Conservation (phyloP, 2,329 filamentous ascomycete genomes). For the Zalaria sp. region DNA sequence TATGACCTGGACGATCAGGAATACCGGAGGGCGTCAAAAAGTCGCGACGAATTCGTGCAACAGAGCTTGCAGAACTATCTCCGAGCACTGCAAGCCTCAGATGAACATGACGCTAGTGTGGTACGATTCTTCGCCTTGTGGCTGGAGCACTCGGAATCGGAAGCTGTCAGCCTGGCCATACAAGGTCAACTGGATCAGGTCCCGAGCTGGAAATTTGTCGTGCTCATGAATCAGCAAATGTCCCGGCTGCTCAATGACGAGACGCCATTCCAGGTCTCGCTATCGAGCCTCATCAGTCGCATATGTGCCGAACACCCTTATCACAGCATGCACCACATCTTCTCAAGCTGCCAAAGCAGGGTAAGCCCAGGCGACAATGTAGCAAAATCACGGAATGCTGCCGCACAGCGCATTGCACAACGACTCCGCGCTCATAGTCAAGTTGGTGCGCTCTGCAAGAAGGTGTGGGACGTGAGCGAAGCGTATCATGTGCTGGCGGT, state of each 20-base stretch:
- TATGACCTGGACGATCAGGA: constrained; percentile 82
- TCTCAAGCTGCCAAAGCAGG: constrained; percentile 53
- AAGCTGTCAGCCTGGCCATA: constrained; percentile 65
- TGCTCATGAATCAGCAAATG: constrained; percentile 88
- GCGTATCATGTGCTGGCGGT: constrained; percentile 48
- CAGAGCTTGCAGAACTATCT: constrained; percentile 90
- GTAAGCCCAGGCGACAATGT: constrained; percentile 57
- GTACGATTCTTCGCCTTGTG: constrained; percentile 88
- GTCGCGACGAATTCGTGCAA: constrained; percentile 68
- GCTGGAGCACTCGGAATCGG: constrained; percentile 72
- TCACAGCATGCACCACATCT: constrained; percentile 95
- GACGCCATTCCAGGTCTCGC: constrained; percentile 58
- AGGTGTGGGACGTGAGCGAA: constrained; percentile 61
- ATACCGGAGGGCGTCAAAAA: constrained; percentile 62
- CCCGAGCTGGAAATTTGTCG: constrained; percentile 80
- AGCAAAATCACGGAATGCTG: constrained; percentile 57
- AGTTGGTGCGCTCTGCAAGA: constrained; percentile 48
- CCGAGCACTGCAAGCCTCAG: constrained; percentile 67
- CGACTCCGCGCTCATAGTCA: constrained; percentile 40
- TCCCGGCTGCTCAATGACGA: constrained; percentile 69
- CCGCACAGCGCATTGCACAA: constrained; percentile 55
- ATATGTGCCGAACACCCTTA: constrained; percentile 92
- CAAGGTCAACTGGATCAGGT: constrained; percentile 55
- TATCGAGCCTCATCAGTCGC: constrained; percentile 59
- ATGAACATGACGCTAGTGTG: constrained; percentile 78